Evolutionary conservation across 305 asterid genomes (phyloP).

Genomic region (Fraxinus sp.): DNA sequence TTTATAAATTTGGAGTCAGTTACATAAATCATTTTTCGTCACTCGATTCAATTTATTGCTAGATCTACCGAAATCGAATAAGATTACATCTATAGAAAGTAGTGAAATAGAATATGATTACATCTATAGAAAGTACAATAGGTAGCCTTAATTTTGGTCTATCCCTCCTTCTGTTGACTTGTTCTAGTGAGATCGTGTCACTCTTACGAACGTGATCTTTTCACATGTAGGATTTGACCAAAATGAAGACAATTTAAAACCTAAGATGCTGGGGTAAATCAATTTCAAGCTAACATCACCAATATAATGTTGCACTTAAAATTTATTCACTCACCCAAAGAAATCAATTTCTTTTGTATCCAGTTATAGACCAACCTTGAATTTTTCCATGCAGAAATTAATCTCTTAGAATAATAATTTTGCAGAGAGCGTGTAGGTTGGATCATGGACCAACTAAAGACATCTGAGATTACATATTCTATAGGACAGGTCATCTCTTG

Average conservation of each 20-base stretch:
- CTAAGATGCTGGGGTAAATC: background rate
- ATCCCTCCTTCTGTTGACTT: background rate
- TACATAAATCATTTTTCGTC: background rate
- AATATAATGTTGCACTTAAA: background rate
- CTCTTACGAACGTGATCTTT: background rate
- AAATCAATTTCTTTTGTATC: background rate
- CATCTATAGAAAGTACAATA: background rate
- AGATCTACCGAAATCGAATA: background rate
- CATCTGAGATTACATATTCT: background rate
- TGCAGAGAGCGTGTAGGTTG: background rate
- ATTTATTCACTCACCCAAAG: background rate
- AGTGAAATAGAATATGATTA: background rate
- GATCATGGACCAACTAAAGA: slow-evolving; percentile 1
- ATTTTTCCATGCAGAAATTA: background rate
- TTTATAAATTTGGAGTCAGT: background rate
- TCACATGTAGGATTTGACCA: background rate
- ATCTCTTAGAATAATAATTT: background rate
- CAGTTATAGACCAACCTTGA: background rate
- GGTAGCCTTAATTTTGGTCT: background rate
- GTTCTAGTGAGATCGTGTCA: background rate
- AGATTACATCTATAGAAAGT: background rate
- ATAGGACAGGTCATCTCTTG: background rate
- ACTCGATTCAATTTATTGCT: background rate
- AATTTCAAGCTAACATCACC: background rate
- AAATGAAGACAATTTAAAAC: background rate